Evolutionary conservation across 768 basidiomycete species (phyloP).

Genomic region (Sarcodon aspratus): DNA sequence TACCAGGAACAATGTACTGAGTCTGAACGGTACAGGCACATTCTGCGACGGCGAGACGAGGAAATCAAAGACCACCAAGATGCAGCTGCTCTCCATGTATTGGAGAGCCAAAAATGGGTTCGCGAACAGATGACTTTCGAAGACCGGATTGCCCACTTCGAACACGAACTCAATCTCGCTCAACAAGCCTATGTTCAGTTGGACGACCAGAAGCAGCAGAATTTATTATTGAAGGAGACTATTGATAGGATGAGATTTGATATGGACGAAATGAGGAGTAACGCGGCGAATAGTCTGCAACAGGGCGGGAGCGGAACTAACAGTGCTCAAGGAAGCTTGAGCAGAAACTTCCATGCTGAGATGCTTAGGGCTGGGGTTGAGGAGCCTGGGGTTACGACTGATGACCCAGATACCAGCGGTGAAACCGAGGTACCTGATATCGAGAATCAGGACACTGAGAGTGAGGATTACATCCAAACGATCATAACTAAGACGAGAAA

Average conservation of each 20-base stretch:
- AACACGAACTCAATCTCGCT: conserved; percentile 58
- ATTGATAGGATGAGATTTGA: conserved; percentile 93
- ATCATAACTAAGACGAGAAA: conserved; percentile 75
- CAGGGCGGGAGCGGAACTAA: conserved; percentile 27
- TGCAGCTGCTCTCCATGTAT: conserved; percentile 40
- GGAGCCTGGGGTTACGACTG: conserved; percentile 26
- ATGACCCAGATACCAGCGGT: conserved; percentile 18
- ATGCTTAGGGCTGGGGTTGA: conserved; percentile 34
- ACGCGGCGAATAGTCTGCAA: conserved; percentile 14
- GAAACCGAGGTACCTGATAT: conserved; percentile 25
- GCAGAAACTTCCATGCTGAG: conserved; percentile 70
- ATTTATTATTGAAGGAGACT: conserved; percentile 86
- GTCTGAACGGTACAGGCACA: conserved; percentile 69
- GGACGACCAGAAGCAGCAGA: conserved; percentile 93
- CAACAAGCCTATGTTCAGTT: conserved; percentile 63
- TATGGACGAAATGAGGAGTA: conserved; percentile 78
- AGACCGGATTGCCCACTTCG: conserved; percentile 56
- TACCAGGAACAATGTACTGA: conserved; percentile 81
- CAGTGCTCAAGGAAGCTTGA: conserved; percentile 47
- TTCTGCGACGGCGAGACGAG: conserved; percentile 66
- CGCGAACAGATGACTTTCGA: conserved; percentile 66
- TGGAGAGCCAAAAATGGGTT: conserved; percentile 56
- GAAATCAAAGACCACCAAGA: conserved; percentile 58
- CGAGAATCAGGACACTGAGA: conserved; percentile 45
- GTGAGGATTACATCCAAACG: conserved; percentile 73